Evolutionary conservation across 2,329 filamentous ascomycete species (phyloP).

Genomic region (Ramularia endophylla): DNA sequence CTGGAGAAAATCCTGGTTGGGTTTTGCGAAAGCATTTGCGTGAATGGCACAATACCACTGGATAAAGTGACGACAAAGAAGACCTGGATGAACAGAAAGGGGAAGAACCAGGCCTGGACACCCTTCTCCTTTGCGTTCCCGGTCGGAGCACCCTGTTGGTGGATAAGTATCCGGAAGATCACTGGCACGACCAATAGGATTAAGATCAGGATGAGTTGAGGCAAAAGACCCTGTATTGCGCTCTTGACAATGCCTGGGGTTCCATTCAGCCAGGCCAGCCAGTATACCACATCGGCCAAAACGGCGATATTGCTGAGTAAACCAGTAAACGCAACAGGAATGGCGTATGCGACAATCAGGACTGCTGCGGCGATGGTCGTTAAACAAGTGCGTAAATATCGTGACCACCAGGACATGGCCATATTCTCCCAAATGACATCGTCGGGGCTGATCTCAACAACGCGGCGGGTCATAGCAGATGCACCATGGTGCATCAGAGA

Average conservation of each 20-base stretch:
- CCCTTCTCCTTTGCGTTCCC: constrained; percentile 70
- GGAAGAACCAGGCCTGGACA: constrained; percentile 91
- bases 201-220: constrained; percentile 67
- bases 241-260: constrained; percentile 58
- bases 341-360: constrained; percentile 83
- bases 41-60: constrained; percentile 61
- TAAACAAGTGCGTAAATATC: constrained; percentile 64
- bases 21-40: constrained; percentile 59
- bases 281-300: constrained; percentile 59
- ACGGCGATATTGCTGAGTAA: constrained; percentile 70
- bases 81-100: constrained; percentile 87
- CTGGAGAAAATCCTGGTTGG: constrained; percentile 63
- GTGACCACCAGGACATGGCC: constrained; percentile 90
- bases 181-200: constrained; percentile 77
- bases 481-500: constrained; percentile 85
- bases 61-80: constrained; percentile 90
- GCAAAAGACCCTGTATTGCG: constrained; percentile 78
- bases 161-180: constrained; percentile 67
- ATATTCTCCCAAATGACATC: constrained; percentile 98
- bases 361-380: constrained; percentile 61
- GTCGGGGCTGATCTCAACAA: constrained; percentile 87
- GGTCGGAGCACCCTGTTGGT: constrained; percentile 73
- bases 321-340: constrained; percentile 85
- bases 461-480: constrained; percentile 84
- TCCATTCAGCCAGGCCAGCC: constrained; percentile 63